phyloP scores from a whole-genome alignment of 441 rosid genomes.

The Adansonia rubrostipa region DNA sequence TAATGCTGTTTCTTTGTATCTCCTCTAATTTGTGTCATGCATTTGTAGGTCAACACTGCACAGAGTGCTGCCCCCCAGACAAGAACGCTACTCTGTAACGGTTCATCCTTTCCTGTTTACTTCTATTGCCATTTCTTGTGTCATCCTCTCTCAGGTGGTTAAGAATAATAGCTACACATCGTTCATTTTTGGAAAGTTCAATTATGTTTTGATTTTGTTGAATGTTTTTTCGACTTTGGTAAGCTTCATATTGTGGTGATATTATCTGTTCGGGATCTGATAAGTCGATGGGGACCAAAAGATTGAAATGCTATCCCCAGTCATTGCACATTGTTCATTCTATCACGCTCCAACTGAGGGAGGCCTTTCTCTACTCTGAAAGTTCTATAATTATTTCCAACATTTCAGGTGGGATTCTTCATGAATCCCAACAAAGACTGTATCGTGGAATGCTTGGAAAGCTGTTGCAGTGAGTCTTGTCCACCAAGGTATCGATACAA shows the following conservation, averaged over 20 bases:
- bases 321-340: neutral
- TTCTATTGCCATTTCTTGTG: neutral
- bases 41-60: constrained; percentile 53
- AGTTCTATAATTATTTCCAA: neutral
- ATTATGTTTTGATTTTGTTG: neutral
- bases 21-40: constrained; percentile 5
- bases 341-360: neutral
- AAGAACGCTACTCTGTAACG: constrained; percentile 87
- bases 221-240: neutral
- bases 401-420: constrained; percentile 65
- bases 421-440: constrained; percentile 68
- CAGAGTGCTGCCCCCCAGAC: constrained; percentile 75
- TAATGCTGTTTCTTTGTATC: constrained; percentile 4
- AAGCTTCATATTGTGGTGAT: neutral
- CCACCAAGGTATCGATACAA: constrained; percentile 58
- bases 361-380: no score
- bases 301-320: neutral
- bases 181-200: neutral
- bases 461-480: constrained; percentile 68
- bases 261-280: neutral
- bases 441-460: constrained; percentile 68
- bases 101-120: constrained; percentile 14
- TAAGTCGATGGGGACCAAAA: neutral
- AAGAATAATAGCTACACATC: neutral
- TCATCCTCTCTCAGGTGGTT: no score